Evolutionary conservation across 1,139 yeast genomes (phyloP), one percentile per base, ranked within the genome.

Genomic region (Sugiyamaella paludigena): DNA sequence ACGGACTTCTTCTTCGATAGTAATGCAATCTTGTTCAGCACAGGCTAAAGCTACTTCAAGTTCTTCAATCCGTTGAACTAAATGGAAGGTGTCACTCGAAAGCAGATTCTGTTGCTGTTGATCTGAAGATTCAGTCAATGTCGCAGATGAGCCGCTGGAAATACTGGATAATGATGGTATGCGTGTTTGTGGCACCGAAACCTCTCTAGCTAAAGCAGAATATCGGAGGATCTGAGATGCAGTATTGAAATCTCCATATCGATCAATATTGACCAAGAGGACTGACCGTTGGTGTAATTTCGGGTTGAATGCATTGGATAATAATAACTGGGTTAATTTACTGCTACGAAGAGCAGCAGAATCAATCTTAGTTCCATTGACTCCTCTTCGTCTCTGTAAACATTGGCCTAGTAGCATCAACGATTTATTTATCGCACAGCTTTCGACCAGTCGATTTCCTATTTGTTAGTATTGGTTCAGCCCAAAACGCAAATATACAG

Each of bases 231-330:
- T 71, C 54, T 73, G 77, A n/a, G 79, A 65, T 36, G 81, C 78
- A 8, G 81, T 77, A 11, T 83, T 82, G 27, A 81, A 80, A 47
- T 67, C 69, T 24, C 84, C 85, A 55, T 76, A 78, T 0, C 87
- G 86, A 59, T 84, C 89, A 47, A 84, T 69, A 42, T 83, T 84
- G 35, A 83, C 77, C 27, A 83, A 58, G 36, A 68, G 55, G 1
- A 55, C 58, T 2, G 66, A 55, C 34, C 56, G 55, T 42, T 62
- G 49, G 66, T 68, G 50, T 40, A 69, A 63, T 16, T 59, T 53
- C 37, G 64, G 62, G 27, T 69, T 70, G 40, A 73, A 71, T 42
- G 73, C 70, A 56, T 77, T 79, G 33, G 76, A 67, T 36, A 78
- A 65, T 3, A 78, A 64, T 24, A 78, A 56, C 53, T 78, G 73